These are phyloP conservation scores for Staphylotrichum longicolle DNA, from an alignment of 495 filamentous ascomycete species.

Conservation along the genomic window DNA sequence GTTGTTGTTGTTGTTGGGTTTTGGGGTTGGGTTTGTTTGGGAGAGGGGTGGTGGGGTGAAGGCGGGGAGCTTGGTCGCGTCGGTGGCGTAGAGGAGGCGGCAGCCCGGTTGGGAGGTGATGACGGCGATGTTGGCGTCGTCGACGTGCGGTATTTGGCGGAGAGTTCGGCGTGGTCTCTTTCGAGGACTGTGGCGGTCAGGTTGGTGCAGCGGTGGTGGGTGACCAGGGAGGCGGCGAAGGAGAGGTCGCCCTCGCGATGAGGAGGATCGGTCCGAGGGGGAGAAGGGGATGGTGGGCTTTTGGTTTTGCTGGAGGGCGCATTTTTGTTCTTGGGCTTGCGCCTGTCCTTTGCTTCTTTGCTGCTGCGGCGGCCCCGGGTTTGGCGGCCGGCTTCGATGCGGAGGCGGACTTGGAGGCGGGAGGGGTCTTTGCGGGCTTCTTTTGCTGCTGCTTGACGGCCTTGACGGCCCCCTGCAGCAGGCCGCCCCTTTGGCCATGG, in stretches of 20 bases:
- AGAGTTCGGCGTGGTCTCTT: conserved; percentile 45
- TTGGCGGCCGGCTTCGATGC: conserved; percentile 6
- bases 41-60: conserved; percentile 35
- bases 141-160: conserved; percentile 73
- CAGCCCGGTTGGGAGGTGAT: conserved; percentile 34
- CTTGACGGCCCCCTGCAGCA: conserved; percentile 25
- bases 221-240: conserved; percentile 72
- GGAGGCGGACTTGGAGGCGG: background rate
- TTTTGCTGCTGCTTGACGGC: conserved; percentile 25
- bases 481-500: conserved; percentile 25
- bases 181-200: conserved; percentile 57
- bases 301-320: conserved; percentile 24
- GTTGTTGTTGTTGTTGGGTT: background rate
- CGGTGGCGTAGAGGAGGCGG: conserved; percentile 54
- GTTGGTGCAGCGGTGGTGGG: conserved; percentile 65
- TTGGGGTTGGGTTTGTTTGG: background rate
- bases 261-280: conserved; percentile 70
- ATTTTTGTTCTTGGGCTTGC: conserved; percentile 17
- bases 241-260: conserved; percentile 92
- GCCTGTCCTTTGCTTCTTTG: conserved; percentile 25
- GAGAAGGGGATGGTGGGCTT: conserved; percentile 63
- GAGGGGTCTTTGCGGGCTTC: background rate
- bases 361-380: conserved; percentile 3
- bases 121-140: conserved; percentile 53
- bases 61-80: conserved; percentile 67